Percentiles rank a stretch among this genome's conserved stretches.
phyloP scores from a whole-genome alignment of 192 early-diverging fungal species.

The Spinellus fusiger region DNA sequence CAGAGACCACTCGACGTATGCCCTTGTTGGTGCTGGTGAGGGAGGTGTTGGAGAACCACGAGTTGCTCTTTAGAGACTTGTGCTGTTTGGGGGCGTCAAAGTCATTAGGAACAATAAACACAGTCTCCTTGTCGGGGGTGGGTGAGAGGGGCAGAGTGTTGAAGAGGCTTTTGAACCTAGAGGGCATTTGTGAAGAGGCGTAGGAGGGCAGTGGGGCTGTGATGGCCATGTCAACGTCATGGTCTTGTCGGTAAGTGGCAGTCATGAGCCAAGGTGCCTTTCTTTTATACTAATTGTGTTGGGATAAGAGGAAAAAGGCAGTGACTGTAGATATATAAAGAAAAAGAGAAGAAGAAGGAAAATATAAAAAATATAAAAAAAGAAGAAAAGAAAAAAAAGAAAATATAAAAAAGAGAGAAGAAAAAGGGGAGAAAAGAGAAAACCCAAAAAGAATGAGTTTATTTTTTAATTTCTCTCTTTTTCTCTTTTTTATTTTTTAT shows the following conservation, averaged over 20 bases:
- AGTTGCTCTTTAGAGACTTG: conserved; percentile 30
- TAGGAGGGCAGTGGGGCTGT: conserved; percentile 26
- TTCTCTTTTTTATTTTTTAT: not conserved
- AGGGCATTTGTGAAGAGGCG: conserved; percentile 23
- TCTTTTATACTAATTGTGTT: not conserved
- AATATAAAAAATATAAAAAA: not conserved
- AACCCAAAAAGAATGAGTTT: not conserved
- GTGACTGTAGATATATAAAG: not conserved
- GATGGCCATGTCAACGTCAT: conserved; percentile 15
- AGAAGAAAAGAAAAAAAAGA: not conserved
- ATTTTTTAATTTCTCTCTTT: not conserved
- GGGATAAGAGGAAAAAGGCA: not conserved
- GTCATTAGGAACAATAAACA: conserved; percentile 30
- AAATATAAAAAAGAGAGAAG: not conserved
- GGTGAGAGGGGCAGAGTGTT: conserved; percentile 12
- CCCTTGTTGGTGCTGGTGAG: conserved; percentile 12
- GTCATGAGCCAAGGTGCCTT: not conserved
- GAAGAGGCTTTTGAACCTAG: conserved; percentile 29
- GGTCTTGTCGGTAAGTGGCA: conserved; percentile 5
- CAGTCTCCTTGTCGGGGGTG: no score
- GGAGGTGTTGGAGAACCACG: conserved; percentile 26
- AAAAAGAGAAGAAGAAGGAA: not conserved
- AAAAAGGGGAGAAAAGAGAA: not conserved
- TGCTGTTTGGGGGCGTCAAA: conserved; percentile 18
- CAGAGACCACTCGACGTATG: conserved; percentile 47